Evolutionary conservation across 371 early-diverging fungal species (phyloP).

Genomic region (Mortierella sp.): DNA sequence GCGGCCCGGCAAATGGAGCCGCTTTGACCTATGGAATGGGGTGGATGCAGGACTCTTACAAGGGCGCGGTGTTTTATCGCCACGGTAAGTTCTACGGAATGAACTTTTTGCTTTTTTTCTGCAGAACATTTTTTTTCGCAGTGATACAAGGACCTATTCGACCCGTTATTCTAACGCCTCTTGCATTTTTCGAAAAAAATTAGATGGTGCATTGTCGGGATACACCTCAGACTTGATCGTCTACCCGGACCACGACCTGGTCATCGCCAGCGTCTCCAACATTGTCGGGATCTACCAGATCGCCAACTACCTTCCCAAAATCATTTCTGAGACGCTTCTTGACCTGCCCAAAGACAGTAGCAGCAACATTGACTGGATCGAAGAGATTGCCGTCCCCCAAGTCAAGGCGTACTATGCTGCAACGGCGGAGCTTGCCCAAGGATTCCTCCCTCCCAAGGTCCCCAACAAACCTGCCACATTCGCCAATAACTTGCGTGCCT

Average conservation of each 20-base stretch:
- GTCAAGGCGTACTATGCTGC: neutral
- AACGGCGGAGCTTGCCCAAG: neutral
- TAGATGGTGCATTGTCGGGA: constrained; percentile 16
- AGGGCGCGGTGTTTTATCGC: constrained; percentile 13
- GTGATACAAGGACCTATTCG: no score
- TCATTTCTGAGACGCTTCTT: constrained; percentile 14
- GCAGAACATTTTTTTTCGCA: no score
- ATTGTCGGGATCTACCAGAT: neutral
- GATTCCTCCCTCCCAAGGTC: neutral
- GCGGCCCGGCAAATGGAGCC: neutral
- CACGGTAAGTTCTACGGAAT: constrained; percentile 17
- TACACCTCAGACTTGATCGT: neutral
- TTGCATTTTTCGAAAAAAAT: neutral
- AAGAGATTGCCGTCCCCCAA: neutral
- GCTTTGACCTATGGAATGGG: constrained; percentile 16
- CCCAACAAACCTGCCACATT: constrained; percentile 5
- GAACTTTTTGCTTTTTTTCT: no score
- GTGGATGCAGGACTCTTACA: constrained; percentile 15
- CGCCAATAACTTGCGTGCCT: neutral
- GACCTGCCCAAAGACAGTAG: neutral
- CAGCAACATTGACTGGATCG: constrained; percentile 4
- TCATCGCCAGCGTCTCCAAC: constrained; percentile 6
- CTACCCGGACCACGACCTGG: constrained; percentile 20
- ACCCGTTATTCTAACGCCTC: no score
- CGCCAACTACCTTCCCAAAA: neutral